Evolutionary conservation across 768 basidiomycete genomes (phyloP).

Genomic region (Ephemerocybe angulata): DNA sequence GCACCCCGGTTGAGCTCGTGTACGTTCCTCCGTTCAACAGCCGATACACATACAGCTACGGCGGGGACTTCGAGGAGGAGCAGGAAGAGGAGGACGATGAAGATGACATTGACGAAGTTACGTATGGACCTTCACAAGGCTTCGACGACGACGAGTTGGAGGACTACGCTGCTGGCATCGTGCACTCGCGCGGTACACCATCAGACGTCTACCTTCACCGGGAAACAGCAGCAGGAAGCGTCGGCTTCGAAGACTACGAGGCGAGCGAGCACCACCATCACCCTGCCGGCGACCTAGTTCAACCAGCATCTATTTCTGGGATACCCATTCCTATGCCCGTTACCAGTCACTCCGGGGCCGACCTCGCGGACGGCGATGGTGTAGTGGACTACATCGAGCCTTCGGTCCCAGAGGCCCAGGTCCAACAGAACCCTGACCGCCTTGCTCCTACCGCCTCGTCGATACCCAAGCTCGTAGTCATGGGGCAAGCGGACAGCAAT

Average conservation of each 20-base stretch:
- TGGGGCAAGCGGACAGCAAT: neutral
- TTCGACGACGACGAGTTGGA: conserved; percentile 11
- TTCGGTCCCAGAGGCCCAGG: too few relatives aligned
- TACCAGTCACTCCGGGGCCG: neutral
- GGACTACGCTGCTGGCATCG: neutral
- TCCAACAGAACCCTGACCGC: neutral
- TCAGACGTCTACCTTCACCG: conserved; percentile 4
- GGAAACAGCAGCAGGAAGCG: conserved; percentile 6
- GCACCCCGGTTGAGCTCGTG: conserved; percentile 64
- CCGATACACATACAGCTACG: conserved; percentile 23
- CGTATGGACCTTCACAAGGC: conserved; percentile 6
- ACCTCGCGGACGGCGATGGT: too few relatives aligned
- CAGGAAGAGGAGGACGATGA: conserved; percentile 19
- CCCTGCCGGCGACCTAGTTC: neutral
- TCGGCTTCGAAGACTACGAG: conserved; percentile 10
- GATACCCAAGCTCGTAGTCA: conserved; percentile 19
- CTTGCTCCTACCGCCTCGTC: conserved; percentile 11
- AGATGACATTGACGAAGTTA: conserved; percentile 21
- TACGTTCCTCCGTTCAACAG: conserved; percentile 57
- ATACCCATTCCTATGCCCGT: conserved; percentile 11
- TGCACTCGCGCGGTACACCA: neutral
- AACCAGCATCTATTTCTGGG: neutral
- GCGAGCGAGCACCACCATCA: neutral
- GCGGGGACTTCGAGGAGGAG: conserved; percentile 16
- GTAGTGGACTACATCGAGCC: too few relatives aligned